Conservation (phyloP, 305 asterid genomes). For the Fraxinus albicans region DNA sequence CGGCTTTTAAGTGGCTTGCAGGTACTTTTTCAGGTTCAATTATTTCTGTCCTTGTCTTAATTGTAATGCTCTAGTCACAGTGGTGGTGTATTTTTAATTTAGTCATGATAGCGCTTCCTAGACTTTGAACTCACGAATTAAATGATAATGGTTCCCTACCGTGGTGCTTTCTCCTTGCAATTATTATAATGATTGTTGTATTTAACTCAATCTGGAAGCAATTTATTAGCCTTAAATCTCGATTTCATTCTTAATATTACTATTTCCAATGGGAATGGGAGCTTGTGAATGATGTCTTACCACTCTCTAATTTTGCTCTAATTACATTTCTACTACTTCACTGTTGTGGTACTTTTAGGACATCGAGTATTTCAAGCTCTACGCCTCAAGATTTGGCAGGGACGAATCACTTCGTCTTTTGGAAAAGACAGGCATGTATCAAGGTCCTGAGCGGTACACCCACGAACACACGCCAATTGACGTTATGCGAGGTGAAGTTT, state of each 20-base stretch:
- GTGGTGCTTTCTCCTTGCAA: neutral
- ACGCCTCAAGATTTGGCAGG: conserved; percentile 79
- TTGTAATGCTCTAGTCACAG: neutral
- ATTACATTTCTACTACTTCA: conserved; percentile 1
- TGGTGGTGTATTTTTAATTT: neutral
- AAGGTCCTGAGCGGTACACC: conserved; percentile 86
- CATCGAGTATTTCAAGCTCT: conserved; percentile 81
- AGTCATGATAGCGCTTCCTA: neutral
- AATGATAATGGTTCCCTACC: neutral
- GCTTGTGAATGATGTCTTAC: neutral
- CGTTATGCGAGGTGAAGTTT: conserved; percentile 87
- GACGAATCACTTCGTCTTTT: conserved; percentile 77
- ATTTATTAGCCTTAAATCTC: neutral
- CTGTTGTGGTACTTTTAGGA: conserved; percentile 47
- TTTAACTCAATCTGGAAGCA: neutral
- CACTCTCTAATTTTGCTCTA: neutral
- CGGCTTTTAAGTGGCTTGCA: conserved; percentile 93
- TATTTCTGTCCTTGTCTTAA: neutral
- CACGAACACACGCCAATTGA: conserved; percentile 82
- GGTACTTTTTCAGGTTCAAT: conserved; percentile 37
- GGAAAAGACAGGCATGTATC: conserved; percentile 86
- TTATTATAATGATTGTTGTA: neutral
- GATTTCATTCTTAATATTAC: neutral
- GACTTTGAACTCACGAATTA: neutral
- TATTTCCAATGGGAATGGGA: neutral